Percentiles rank a stretch among this genome's conserved stretches.
These are phyloP conservation scores for Claviceps capensis DNA, from an alignment of 2,329 filamentous ascomycete genomes.

Conservation along the genomic window DNA sequence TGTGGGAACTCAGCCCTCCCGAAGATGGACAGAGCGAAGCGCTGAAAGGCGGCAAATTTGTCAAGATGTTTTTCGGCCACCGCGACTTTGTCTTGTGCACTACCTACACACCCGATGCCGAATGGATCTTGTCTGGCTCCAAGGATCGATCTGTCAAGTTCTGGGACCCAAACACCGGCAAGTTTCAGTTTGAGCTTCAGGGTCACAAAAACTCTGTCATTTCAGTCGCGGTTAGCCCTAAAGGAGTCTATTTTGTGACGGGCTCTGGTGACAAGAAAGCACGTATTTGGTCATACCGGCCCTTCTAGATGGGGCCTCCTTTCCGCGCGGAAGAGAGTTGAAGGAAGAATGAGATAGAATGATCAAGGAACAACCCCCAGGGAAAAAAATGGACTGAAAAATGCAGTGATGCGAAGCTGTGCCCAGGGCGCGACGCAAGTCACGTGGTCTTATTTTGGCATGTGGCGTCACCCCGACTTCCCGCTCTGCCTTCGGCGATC, in stretches of 20 bases:
- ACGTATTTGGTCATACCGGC: slow-evolving; percentile 82
- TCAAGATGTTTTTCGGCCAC: slow-evolving; percentile 95
- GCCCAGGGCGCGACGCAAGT: not conserved
- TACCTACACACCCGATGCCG: slow-evolving; percentile 85
- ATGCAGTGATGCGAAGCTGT: not conserved
- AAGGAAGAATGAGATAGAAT: not conserved
- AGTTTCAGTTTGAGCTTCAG: slow-evolving; percentile 95
- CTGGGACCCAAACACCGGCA: slow-evolving; percentile 90
- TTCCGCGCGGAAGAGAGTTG: not conserved
- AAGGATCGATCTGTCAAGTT: slow-evolving; percentile 97
- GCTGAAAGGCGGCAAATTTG: slow-evolving; percentile 78
- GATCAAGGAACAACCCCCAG: too few relatives aligned
- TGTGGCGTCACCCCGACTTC: too few relatives aligned
- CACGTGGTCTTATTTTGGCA: too few relatives aligned
- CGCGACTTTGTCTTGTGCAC: slow-evolving; percentile 96
- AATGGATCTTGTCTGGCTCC: slow-evolving; percentile 93
- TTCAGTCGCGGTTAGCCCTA: slow-evolving; percentile 86
- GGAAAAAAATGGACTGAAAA: not conserved
- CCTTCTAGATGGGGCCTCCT: slow-evolving; percentile 20
- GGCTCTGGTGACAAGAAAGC: slow-evolving; percentile 96
- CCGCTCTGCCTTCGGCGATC: too few relatives aligned
- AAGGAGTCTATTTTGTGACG: slow-evolving; percentile 80
- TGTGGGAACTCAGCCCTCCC: slow-evolving; percentile 82
- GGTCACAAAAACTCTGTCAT: slow-evolving; percentile 99
- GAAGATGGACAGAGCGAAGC: slow-evolving; percentile 52